These are phyloP conservation scores for Tuber brumale DNA, from an alignment of 495 filamentous ascomycete genomes.

Conservation along the genomic window DNA sequence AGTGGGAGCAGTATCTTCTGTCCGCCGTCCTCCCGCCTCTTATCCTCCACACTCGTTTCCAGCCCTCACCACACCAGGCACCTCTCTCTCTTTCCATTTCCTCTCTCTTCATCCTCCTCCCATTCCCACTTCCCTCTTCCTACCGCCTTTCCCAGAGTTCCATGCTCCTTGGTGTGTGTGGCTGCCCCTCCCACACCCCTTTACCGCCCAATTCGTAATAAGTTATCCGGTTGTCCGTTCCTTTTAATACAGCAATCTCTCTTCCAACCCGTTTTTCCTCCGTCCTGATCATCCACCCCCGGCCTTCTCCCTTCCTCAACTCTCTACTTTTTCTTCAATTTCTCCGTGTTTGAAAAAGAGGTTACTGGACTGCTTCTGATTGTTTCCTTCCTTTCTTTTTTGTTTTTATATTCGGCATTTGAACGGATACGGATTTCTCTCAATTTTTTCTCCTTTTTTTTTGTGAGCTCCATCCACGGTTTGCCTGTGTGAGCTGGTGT, in stretches of 20 bases:
- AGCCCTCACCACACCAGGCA: background rate
- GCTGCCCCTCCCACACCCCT: slow-evolving; percentile 15
- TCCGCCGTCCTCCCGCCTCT: background rate
- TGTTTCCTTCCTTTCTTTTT: slow-evolving; percentile 9
- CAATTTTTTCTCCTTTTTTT: slow-evolving; percentile 9
- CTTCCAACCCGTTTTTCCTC: slow-evolving; percentile 3
- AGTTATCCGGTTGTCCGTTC: slow-evolving; percentile 20
- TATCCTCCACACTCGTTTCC: background rate
- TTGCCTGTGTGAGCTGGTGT: slow-evolving; percentile 19
- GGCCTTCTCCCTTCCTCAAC: background rate
- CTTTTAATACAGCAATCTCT: slow-evolving; percentile 29
- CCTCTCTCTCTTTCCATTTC: background rate
- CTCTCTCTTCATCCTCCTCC: background rate
- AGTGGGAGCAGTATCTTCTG: background rate
- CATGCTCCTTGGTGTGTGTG: background rate
- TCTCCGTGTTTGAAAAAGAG: background rate
- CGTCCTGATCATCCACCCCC: background rate
- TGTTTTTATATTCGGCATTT: slow-evolving; percentile 5
- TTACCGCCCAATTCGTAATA: slow-evolving; percentile 25
- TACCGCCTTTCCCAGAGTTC: slow-evolving; percentile 4
- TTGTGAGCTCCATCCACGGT: slow-evolving; percentile 14
- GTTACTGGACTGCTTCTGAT: slow-evolving; percentile 3
- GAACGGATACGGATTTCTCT: background rate
- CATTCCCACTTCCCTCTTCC: slow-evolving; percentile 21
- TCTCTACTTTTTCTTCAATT: background rate